Base-by-base conservation (phyloP, 73 alveolate genomes). In the Paramecium primaurelia region DNA sequence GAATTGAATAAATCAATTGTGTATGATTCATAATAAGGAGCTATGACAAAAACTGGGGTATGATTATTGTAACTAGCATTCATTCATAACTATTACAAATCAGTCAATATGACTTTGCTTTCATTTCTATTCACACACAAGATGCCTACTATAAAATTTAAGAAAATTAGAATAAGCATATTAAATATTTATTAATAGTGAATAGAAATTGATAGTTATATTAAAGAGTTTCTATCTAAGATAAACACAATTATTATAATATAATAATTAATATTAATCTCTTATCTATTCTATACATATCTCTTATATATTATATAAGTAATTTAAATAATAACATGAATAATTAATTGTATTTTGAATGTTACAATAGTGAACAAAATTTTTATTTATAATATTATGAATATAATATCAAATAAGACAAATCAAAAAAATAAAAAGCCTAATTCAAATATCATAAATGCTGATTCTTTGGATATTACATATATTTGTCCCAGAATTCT, bases 401-500 rank as follows among this genome's bases (percentile, higher is more conserved):
- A 54, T 54, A 54, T 18, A 54, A 54, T 18, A n/a, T 54, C 20
- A n/a, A 54, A 54, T 54, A 54, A 54, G 32, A 54, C 32, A 28
- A 64, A 14, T 64, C 22, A 64, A 28, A 64, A 64, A 64, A 64
- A 64, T 9, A n/a, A 54, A 18, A 54, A 54, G 32, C 14, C 32
- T 18, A 1, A 26, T 32, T 64, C 5, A 4, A 18, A 22, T 12
- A 0, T 32, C 4, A 64, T 64, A 10, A 8, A 51, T 28, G 14
- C 45, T 9, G 49, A 64, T 28, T 64, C 16, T 25, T 95, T 98
- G 32, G 99, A 98, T 88, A 93, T 97, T 59, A 95, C 98, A 44
- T 98, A 98, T 84, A 97, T 98, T 77, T 97, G 99, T 40, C 94
- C 96, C 18, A 77, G 99, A 77, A 95, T 98, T 69, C 88, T 98